Conservation (phyloP, 495 filamentous ascomycete genomes). For the Terfezia boudieri region DNA sequence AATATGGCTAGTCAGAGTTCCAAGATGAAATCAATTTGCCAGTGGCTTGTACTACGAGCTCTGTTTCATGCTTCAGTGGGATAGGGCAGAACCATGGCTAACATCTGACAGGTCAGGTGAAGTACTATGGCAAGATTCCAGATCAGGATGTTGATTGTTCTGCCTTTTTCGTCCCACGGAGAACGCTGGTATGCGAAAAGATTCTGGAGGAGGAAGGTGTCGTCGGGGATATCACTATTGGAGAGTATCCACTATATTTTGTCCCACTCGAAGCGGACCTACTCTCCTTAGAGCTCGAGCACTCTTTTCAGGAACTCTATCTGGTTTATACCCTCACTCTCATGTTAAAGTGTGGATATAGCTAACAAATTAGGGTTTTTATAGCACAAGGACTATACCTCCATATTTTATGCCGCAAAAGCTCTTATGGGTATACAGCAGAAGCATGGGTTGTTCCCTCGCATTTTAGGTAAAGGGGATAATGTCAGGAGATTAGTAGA, state of each 20-base stretch:
- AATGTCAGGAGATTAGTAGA: slow-evolving; percentile 75
- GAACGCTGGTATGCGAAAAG: slow-evolving; percentile 75
- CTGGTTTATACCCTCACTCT: slow-evolving; percentile 29
- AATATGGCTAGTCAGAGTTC: slow-evolving; percentile 44
- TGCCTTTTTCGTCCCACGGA: slow-evolving; percentile 78
- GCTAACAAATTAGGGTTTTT: slow-evolving; percentile 5
- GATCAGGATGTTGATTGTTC: slow-evolving; percentile 67
- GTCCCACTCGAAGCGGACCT: slow-evolving; percentile 80
- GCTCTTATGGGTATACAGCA: slow-evolving; percentile 93
- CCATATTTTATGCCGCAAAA: slow-evolving; percentile 64
- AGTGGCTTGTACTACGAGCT: too few species aligned
- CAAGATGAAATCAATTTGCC: slow-evolving; percentile 27
- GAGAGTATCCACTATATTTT: slow-evolving; percentile 71
- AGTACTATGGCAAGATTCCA: slow-evolving; percentile 47
- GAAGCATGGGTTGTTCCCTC: slow-evolving; percentile 77
- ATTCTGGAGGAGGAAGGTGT: slow-evolving; percentile 86
- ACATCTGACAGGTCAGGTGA: slow-evolving; percentile 56
- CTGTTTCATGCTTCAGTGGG: too few species aligned
- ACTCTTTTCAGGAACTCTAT: slow-evolving; percentile 70
- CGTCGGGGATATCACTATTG: slow-evolving; percentile 72
- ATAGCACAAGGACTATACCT: slow-evolving; percentile 71
- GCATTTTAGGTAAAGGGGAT: slow-evolving; percentile 91
- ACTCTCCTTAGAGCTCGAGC: slow-evolving; percentile 70
- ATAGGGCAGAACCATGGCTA: not conserved
- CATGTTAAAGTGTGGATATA: not conserved